Evolutionary conservation across 83 land plant species (phyloP).

Genomic region (Diphasiastrum complanatum): DNA sequence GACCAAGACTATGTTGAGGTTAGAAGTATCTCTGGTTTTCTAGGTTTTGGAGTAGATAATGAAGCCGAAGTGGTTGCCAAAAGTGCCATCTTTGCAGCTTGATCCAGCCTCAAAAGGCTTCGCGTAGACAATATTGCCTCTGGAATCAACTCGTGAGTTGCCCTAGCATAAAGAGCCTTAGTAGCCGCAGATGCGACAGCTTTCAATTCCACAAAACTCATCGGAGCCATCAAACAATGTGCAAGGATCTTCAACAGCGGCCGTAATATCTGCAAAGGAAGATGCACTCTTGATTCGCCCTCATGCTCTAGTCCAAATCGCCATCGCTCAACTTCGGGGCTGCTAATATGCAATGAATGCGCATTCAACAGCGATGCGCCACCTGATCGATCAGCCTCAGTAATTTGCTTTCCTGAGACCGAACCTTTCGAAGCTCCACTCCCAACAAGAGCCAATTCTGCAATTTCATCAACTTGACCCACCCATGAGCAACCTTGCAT

Average conservation of each 20-base stretch:
- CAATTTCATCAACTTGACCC: slow-evolving; percentile 20
- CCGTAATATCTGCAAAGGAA: slow-evolving; percentile 75
- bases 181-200: slow-evolving; percentile 43
- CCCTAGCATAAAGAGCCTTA: slow-evolving; percentile 48
- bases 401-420: not conserved
- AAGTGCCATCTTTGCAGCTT: too few species aligned
- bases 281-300: slow-evolving; percentile 38
- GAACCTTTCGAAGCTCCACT: not conserved
- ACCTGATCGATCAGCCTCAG: slow-evolving; percentile 4
- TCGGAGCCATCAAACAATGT: slow-evolving; percentile 66
- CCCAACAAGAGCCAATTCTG: slow-evolving; percentile 13
- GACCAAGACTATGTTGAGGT: too few species aligned
- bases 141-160: slow-evolving; percentile 57
- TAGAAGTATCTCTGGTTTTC: too few species aligned
- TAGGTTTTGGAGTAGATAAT: too few species aligned
- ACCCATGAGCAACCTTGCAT: slow-evolving; percentile 32
- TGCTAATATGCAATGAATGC: not conserved
- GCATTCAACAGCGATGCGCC: not conserved
- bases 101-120: slow-evolving; percentile 61
- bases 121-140: slow-evolving; percentile 66
- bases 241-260: slow-evolving; percentile 66
- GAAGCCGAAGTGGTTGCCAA: too few species aligned
- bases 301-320: slow-evolving; percentile 9
- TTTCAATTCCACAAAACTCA: slow-evolving; percentile 31
- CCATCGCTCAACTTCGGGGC: not conserved